Conservation (phyloP, 257 asterid species). For the Thymus quinquecostatus region DNA sequence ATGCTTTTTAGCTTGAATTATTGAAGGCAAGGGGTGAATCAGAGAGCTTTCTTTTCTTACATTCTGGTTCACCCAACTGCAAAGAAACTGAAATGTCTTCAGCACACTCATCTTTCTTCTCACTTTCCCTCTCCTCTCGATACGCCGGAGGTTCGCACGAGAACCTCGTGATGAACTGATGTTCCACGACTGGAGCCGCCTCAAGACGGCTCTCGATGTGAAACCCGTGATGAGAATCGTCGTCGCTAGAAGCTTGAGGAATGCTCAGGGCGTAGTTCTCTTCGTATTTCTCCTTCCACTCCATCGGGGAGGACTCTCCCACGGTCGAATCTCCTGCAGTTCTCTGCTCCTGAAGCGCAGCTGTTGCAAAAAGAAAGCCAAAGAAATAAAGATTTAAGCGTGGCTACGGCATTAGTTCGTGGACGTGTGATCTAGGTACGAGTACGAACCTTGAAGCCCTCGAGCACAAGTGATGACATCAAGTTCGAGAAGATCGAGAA, state of each 20-base stretch:
- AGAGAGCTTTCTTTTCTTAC: constrained; percentile 46
- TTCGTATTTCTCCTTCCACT: constrained; percentile 43
- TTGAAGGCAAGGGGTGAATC: not conserved
- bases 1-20: not conserved
- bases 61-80: constrained; percentile 82
- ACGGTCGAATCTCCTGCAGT: constrained; percentile 62
- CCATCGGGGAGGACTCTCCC: constrained; percentile 67
- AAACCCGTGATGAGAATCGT: constrained; percentile 51
- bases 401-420: not conserved
- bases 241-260: constrained; percentile 50
- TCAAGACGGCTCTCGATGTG: constrained; percentile 53
- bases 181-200: constrained; percentile 65
- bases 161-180: constrained; percentile 74
- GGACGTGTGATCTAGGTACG: not conserved
- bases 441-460: constrained; percentile 68
- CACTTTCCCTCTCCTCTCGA: constrained; percentile 37
- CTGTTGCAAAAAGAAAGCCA: constrained; percentile 36
- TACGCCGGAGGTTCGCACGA: constrained; percentile 49
- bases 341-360: constrained; percentile 67
- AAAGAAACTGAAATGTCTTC: constrained; percentile 65
- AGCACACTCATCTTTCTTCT: constrained; percentile 43
- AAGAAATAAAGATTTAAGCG: not conserved
- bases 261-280: constrained; percentile 49
- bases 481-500: constrained; percentile 95
- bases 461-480: constrained; percentile 70